phyloP scores from a whole-genome alignment of 495 filamentous ascomycete genomes.

The Bacidia rubella region DNA sequence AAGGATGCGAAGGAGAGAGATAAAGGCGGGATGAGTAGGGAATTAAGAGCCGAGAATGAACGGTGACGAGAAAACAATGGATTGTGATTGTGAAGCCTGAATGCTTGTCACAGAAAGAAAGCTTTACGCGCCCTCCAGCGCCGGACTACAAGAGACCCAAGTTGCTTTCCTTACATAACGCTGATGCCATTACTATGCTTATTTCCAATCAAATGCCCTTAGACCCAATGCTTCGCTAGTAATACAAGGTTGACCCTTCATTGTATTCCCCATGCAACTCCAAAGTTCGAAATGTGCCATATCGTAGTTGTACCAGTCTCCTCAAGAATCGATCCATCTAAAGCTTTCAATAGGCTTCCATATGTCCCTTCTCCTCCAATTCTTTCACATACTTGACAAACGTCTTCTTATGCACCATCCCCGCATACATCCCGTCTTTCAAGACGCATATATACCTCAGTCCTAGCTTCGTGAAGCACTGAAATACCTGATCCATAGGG shows the following conservation, averaged over 20 bases:
- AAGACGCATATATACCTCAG: constrained; percentile 86
- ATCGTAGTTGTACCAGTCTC: too few relatives aligned
- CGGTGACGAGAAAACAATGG: constrained; percentile 17
- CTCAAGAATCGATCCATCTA: not conserved
- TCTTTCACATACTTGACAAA: constrained; percentile 92
- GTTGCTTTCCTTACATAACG: too few relatives aligned
- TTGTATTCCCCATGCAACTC: too few relatives aligned
- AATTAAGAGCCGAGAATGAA: constrained; percentile 77
- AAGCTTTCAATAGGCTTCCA: not conserved
- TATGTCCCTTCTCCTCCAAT: constrained; percentile 38
- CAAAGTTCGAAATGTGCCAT: too few relatives aligned
- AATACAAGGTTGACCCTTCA: too few relatives aligned
- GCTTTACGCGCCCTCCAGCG: not conserved
- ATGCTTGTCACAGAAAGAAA: not conserved
- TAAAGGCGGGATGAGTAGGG: constrained; percentile 57
- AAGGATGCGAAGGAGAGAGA: constrained; percentile 65
- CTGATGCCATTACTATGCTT: too few relatives aligned
- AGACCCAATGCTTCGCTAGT: too few relatives aligned
- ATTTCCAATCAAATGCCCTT: too few relatives aligned
- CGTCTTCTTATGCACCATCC: constrained; percentile 90
- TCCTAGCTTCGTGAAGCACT: constrained; percentile 91
- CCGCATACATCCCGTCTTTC: constrained; percentile 69
- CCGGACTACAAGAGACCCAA: not conserved
- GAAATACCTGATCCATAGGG: constrained; percentile 90
- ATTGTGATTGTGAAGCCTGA: not conserved